phyloP scores from a whole-genome alignment of 257 asterid genomes.

The Jacaranda mimosifolia region DNA sequence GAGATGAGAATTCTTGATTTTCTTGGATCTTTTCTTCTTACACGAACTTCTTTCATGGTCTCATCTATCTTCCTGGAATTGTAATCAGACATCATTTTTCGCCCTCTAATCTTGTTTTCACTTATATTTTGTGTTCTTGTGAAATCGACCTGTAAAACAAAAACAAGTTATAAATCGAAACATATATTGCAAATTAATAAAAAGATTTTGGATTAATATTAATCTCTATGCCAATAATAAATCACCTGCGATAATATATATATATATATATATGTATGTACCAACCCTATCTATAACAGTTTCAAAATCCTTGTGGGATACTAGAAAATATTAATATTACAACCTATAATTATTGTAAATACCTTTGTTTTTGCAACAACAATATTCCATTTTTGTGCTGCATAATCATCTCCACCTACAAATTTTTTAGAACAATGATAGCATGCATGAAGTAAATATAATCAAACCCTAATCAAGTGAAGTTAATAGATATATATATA shows the following conservation, averaged over 20 bases:
- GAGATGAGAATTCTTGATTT: constrained; percentile 39
- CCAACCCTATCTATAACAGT: neutral
- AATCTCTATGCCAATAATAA: too few species aligned
- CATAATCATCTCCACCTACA: constrained; percentile 40
- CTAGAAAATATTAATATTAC: too few species aligned
- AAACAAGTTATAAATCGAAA: neutral
- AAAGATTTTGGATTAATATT: neutral
- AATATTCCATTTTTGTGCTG: constrained; percentile 33
- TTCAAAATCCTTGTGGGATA: too few species aligned
- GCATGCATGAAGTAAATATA: constrained; percentile 1
- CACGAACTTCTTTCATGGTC: neutral
- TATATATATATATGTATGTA: too few species aligned
- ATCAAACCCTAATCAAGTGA: constrained; percentile 16
- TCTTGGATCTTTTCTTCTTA: constrained; percentile 22
- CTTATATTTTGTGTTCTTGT: neutral
- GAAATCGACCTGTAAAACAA: neutral
- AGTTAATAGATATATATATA: neutral
- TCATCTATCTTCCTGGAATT: constrained; percentile 24
- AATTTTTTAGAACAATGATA: neutral
- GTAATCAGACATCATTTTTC: constrained; percentile 32
- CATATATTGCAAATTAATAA: neutral
- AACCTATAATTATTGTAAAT: neutral
- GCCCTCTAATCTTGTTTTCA: constrained; percentile 31
- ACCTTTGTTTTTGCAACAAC: constrained; percentile 46
- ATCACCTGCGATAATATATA: neutral